Percentiles rank a stretch among this genome's conserved stretches.
Evolutionary conservation across 768 basidiomycete species (phyloP).

Genomic region (Phallus indusiatus): DNA sequence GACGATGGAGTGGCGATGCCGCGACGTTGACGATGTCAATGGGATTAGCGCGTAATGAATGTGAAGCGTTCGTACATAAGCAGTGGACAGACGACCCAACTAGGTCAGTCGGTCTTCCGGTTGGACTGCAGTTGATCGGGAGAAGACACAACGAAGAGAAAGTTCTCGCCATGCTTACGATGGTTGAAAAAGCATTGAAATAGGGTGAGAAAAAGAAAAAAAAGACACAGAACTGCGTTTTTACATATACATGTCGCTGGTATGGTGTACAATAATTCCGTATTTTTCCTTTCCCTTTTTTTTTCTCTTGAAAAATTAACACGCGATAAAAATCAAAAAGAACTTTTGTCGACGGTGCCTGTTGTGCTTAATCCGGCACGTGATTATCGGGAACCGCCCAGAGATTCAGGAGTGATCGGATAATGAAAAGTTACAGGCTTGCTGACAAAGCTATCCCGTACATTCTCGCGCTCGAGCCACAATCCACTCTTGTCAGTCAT

Average conservation of each 20-base stretch:
- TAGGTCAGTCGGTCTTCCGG: constrained; percentile 24
- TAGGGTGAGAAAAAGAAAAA: background rate
- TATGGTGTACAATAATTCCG: background rate
- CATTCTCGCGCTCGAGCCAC: background rate
- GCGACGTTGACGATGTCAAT: constrained; percentile 12
- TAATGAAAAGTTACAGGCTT: background rate
- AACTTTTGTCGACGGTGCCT: background rate
- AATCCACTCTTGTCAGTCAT: background rate
- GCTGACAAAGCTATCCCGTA: background rate
- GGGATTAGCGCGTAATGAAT: constrained; percentile 23
- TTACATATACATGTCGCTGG: background rate
- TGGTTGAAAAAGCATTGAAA: constrained; percentile 25
- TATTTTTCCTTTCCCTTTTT: background rate
- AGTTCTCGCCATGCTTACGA: constrained; percentile 33
- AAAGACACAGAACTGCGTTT: background rate
- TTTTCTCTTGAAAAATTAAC: background rate
- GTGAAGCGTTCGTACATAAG: constrained; percentile 25
- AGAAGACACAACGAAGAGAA: constrained; percentile 42
- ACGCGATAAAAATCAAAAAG: background rate
- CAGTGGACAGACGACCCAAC: constrained; percentile 36
- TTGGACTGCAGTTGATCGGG: constrained; percentile 41
- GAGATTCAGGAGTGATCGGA: background rate
- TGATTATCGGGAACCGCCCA: background rate
- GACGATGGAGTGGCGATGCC: constrained; percentile 23
- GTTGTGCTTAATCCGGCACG: background rate